A percentile compares a stretch with the other conserved stretches of the same genome.
Conservation (phyloP, 1,139 yeast genomes). For the Pichia sp. region DNA sequence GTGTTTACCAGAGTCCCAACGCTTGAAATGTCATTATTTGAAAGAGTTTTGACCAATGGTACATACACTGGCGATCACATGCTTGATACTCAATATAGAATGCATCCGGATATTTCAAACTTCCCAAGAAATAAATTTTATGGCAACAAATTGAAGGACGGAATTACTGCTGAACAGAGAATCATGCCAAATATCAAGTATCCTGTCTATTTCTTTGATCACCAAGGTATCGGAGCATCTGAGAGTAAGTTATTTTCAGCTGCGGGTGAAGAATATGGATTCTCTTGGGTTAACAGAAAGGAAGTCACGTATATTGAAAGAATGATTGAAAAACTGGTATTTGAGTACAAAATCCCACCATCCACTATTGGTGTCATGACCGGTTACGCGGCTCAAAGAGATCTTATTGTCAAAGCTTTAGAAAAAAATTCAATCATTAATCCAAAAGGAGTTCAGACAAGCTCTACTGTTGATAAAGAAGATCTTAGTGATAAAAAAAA, state of each 20-base stretch:
- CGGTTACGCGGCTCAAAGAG: conserved; percentile 69
- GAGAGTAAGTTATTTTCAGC: conserved; percentile 17
- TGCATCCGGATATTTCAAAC: conserved; percentile 57
- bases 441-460: conserved; percentile 42
- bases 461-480: conserved; percentile 29
- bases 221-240: conserved; percentile 13
- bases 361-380: conserved; percentile 58
- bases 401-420: conserved; percentile 43
- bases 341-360: conserved; percentile 43
- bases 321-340: conserved; percentile 39
- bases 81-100: conserved; percentile 67
- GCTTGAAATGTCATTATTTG: conserved; percentile 25
- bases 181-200: conserved; percentile 13
- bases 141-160: conserved; percentile 46
- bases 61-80: conserved; percentile 51
- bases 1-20: conserved; percentile 58
- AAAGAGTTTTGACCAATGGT: conserved; percentile 21
- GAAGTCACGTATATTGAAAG: conserved; percentile 43
- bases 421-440: conserved; percentile 46
- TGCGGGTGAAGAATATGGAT: conserved; percentile 19
- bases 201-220: conserved; percentile 23
- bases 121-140: conserved; percentile 56
- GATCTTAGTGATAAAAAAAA: conserved; percentile 19
- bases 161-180: conserved; percentile 46
- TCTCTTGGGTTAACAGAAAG: conserved; percentile 31